Evolutionary conservation across 148 eudicot species (phyloP).

Genomic region (Persicaria maculosa): DNA sequence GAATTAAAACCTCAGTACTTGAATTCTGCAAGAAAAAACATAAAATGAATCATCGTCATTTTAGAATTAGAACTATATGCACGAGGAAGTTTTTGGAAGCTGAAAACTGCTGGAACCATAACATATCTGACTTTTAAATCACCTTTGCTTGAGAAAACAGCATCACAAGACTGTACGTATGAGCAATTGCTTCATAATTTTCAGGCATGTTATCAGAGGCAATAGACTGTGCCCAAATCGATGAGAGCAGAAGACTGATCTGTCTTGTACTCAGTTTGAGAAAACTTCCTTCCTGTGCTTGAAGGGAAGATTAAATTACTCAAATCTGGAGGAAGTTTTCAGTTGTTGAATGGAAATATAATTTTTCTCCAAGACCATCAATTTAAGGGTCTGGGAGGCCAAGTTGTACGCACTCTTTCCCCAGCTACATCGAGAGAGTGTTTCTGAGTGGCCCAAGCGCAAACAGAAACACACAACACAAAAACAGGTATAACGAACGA

Average conservation of each 20-base stretch:
- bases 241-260: constrained; percentile 76
- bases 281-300: constrained; percentile 55
- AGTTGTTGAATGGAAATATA: neutral
- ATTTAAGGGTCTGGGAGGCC: too few relatives aligned
- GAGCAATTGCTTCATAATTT: constrained; percentile 94
- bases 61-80: neutral
- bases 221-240: constrained; percentile 87
- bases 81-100: neutral
- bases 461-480: too few relatives aligned
- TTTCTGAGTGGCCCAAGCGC: too few relatives aligned
- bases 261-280: constrained; percentile 85
- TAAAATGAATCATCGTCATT: neutral
- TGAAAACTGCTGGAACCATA: neutral
- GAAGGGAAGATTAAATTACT: neutral
- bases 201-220: constrained; percentile 74
- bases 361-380: neutral
- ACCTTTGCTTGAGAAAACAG: constrained; percentile 87
- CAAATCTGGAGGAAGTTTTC: neutral
- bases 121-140: neutral
- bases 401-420: too few relatives aligned
- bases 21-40: constrained; percentile 49
- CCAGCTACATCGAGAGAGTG: too few relatives aligned
- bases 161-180: constrained; percentile 88
- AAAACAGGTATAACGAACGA: too few relatives aligned
- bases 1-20: constrained; percentile 63